A percentile compares a stretch with the other conserved stretches of the same genome.
Conservation (phyloP, 1,284 basidiomycete species). For the Ustilago crameri region DNA sequence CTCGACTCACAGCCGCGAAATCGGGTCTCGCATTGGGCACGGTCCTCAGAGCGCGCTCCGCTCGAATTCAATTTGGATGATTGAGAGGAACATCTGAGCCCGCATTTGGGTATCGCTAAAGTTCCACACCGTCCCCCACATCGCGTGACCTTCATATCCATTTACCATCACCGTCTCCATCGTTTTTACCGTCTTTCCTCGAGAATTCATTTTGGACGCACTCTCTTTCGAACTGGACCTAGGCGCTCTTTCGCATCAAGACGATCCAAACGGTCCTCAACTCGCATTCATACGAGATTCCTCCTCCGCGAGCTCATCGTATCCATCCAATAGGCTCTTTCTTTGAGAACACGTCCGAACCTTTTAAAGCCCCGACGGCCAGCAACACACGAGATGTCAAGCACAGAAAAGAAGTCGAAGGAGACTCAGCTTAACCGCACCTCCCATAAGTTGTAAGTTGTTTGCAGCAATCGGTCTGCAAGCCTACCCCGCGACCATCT, state of each 20-base stretch:
- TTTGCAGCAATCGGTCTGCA: neutral
- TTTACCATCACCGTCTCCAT: conserved; percentile 8
- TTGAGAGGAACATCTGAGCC: neutral
- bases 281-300: neutral
- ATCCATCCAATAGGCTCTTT: neutral
- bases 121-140: conserved; percentile 14
- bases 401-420: conserved; percentile 49
- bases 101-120: conserved; percentile 25
- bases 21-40: conserved; percentile 19
- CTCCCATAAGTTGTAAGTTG: conserved; percentile 37
- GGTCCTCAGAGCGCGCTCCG: conserved; percentile 6
- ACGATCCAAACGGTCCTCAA: neutral
- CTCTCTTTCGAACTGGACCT: neutral
- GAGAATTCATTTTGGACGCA: neutral
- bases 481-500: neutral
- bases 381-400: conserved; percentile 12
- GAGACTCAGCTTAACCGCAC: conserved; percentile 40
- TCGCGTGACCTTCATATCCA: conserved; percentile 7
- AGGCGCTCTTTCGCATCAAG: neutral
- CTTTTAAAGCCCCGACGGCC: neutral
- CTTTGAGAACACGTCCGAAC: neutral
- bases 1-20: conserved; percentile 3
- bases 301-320: neutral
- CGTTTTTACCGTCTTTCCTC: conserved; percentile 7
- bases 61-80: neutral